Evolutionary conservation across 805 yeast genomes (phyloP), one percentile per base, ranked within the genome.

Genomic region (Yueomyces sinensis): DNA sequence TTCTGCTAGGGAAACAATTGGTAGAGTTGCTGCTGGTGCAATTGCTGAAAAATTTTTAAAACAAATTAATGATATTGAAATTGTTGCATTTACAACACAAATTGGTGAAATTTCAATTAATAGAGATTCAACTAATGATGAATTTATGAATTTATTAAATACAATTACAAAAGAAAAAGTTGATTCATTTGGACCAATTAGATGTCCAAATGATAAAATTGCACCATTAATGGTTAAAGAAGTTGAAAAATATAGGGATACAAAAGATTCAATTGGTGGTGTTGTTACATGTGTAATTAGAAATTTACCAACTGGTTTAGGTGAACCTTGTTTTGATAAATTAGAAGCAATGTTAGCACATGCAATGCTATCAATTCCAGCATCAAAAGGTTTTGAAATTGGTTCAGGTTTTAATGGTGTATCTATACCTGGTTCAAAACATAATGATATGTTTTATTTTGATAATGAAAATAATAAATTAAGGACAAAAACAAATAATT

Each of bases 1-100:
- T 11, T 76, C 89, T 31, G 98, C 98, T 7, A 76, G 98, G 60
- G 98, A 91, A 63, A 91, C 98, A 30, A 91, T 91, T 49, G 98
- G 98, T 38, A 75, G 98, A 60, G 98, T 91, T 35, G 97, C 97
- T 32, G 97, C 96, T 7, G 96, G 96, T 52, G 97, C 95, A 34
- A 76, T 91, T 59, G 98, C 98, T 33, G 98, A 91, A 60, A 89
- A 87, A 62, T 77, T 83, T 43, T 70, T 91, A 52, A 54, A 62
- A 32, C 75, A 79, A 47, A 80, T 82, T 36, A 76, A 80, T 53
- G 71, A 73, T 39, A 91, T 91, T 31, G 97, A 89, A 59, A 83
- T 91, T 49, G 95, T 91, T 32, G 98, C 96, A 0, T 91, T 91
- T 60, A 96, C 89, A 17, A 74, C 91, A n/a, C 80, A 82, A 40